Evolutionary conservation across 805 yeast genomes (phyloP).

Genomic region (Brettanomyces anomalus): DNA sequence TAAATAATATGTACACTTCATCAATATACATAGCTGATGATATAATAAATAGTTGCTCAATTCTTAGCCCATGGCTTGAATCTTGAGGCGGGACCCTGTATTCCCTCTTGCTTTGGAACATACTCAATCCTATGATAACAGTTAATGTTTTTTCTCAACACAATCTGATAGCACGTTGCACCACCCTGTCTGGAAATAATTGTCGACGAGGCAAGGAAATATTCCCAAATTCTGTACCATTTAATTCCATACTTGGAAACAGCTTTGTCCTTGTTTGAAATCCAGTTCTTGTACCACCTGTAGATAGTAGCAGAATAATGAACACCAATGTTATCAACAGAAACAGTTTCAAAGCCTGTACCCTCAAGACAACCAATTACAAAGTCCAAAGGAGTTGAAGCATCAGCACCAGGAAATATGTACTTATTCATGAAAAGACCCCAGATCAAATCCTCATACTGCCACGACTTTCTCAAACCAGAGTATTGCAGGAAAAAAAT

Average conservation of each 20-base stretch:
- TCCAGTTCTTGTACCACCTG: constrained; percentile 95
- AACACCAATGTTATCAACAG: constrained; percentile 84
- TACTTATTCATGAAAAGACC: constrained; percentile 94
- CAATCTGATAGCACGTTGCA: constrained; percentile 86
- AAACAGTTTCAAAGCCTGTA: constrained; percentile 77
- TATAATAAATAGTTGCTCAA: not conserved
- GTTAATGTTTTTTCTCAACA: constrained; percentile 83
- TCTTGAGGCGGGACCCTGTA: constrained; percentile 47
- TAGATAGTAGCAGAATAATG: constrained; percentile 86
- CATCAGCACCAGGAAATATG: constrained; percentile 96
- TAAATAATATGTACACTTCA: too few species aligned
- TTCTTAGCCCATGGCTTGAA: constrained; percentile 51
- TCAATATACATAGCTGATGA: too few species aligned
- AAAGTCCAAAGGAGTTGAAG: constrained; percentile 86
- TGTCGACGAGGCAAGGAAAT: constrained; percentile 72
- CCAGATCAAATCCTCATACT: constrained; percentile 89
- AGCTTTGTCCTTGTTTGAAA: constrained; percentile 69
- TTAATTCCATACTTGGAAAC: constrained; percentile 73
- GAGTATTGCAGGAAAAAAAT: constrained; percentile 81
- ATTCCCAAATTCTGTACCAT: constrained; percentile 94
- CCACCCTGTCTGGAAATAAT: constrained; percentile 89
- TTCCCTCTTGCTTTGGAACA: constrained; percentile 69
- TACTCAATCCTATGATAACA: constrained; percentile 76
- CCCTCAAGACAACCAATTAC: constrained; percentile 70
- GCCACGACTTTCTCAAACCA: constrained; percentile 88